Evolutionary conservation across 495 filamentous ascomycete species (phyloP).

Genomic region (Neurospora sp.): DNA sequence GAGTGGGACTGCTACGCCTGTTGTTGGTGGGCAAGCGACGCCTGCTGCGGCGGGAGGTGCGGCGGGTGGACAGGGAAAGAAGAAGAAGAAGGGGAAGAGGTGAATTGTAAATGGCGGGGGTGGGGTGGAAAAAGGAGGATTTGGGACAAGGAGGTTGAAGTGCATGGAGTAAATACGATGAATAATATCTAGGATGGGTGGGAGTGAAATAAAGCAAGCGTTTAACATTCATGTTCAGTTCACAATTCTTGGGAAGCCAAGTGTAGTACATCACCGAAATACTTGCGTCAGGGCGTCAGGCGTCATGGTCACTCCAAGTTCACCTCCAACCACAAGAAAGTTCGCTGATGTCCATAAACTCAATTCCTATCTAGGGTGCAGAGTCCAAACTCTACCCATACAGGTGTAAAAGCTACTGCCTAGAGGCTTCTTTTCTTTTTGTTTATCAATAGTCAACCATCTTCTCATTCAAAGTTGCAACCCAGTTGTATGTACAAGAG

Average conservation of each 20-base stretch:
- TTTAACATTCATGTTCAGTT: not conserved
- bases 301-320: not conserved
- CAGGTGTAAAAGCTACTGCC: conserved; percentile 6
- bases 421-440: conserved; percentile 5
- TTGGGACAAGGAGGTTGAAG: not conserved
- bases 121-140: not conserved
- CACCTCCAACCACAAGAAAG: not conserved
- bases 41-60: conserved; percentile 26
- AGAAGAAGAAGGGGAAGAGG: conserved; percentile 51
- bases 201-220: not conserved
- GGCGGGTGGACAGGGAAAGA: conserved; percentile 39
- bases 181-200: not conserved
- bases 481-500: not conserved
- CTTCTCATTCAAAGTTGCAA: not conserved
- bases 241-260: not conserved
- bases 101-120: conserved; percentile 5
- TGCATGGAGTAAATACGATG: not conserved
- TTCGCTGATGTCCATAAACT: not conserved
- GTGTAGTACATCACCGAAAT: not conserved
- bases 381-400: conserved; percentile 12
- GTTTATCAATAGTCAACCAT: not conserved
- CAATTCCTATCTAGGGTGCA: not conserved
- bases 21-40: conserved; percentile 12
- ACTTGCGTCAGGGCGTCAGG: not conserved
- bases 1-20: not conserved